Conservation (phyloP, 1,284 basidiomycete genomes). For the Trametes versicolor region DNA sequence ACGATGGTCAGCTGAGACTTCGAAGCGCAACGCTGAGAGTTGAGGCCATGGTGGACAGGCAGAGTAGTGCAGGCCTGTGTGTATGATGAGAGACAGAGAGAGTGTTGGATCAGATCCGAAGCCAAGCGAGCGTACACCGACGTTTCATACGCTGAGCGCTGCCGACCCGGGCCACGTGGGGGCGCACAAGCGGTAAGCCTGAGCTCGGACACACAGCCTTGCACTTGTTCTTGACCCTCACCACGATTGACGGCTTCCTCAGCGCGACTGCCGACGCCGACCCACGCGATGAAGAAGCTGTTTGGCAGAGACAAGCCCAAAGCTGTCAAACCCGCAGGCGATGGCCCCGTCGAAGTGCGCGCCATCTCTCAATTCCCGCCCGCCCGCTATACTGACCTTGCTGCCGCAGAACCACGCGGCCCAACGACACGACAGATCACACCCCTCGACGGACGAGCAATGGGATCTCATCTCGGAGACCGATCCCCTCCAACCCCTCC, state of each 20-base stretch:
- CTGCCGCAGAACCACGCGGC: conserved; percentile 29
- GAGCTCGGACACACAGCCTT: conserved; percentile 34
- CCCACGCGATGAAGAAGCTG: conserved; percentile 56
- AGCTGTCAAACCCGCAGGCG: conserved; percentile 44
- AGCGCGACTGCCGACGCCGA: conserved; percentile 20
- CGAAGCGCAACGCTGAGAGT: neutral
- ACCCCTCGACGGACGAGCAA: conserved; percentile 50
- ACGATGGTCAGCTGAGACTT: neutral
- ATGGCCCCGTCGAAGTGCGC: conserved; percentile 44
- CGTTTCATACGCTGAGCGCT: conserved; percentile 31
- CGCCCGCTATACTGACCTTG: conserved; percentile 19
- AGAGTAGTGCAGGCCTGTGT: neutral
- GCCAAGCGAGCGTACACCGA: conserved; percentile 7
- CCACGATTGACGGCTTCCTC: conserved; percentile 25
- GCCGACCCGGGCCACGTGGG: conserved; percentile 36
- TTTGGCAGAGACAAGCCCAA: conserved; percentile 60
- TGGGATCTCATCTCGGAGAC: conserved; percentile 58
- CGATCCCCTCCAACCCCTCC: conserved; percentile 38
- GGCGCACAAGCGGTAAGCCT: conserved; percentile 18
- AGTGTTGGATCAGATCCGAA: neutral
- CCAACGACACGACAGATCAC: conserved; percentile 40
- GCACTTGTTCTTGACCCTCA: conserved; percentile 26
- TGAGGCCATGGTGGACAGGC: neutral
- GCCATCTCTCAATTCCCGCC: conserved; percentile 28
- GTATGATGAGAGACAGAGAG: neutral